Evolutionary conservation across 495 filamentous ascomycete genomes (phyloP).

Genomic region (Hypomontagnella submonticulosa): DNA sequence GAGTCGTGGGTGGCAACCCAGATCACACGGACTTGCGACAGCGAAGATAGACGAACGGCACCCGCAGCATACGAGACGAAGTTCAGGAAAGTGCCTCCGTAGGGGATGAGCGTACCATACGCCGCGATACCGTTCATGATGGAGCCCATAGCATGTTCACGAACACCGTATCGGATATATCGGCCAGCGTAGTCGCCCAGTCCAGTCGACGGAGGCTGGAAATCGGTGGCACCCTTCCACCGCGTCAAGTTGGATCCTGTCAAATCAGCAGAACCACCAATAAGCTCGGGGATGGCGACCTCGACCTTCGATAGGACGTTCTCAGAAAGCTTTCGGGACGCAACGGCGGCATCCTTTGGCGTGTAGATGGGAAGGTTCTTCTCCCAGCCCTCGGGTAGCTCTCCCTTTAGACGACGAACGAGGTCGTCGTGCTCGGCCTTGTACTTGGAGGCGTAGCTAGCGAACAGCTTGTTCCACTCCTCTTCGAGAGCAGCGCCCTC

Average conservation of each 20-base stretch:
- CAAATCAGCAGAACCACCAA: conserved; percentile 97
- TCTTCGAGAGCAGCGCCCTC: conserved; percentile 90
- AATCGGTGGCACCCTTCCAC: conserved; percentile 97
- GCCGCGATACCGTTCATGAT: conserved; percentile 98
- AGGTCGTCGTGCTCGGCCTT: conserved; percentile 83
- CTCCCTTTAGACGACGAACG: conserved; percentile 78
- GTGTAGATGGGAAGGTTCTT: conserved; percentile 93
- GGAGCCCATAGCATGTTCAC: conserved; percentile 97
- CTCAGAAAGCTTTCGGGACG: conserved; percentile 96
- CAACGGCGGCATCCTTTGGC: conserved; percentile 82
- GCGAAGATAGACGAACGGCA: conserved; percentile 90
- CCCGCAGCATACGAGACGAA: conserved; percentile 99
- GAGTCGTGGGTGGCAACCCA: conserved; percentile 99
- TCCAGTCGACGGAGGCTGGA: conserved; percentile 87
- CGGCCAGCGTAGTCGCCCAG: conserved; percentile 91
- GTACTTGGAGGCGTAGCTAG: conserved; percentile 83
- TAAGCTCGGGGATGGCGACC: conserved; percentile 83
- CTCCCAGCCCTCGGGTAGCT: conserved; percentile 97
- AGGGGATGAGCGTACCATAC: conserved; percentile 95
- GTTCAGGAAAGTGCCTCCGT: conserved; percentile 97
- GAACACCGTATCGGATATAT: conserved; percentile 96
- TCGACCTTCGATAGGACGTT: conserved; percentile 90
- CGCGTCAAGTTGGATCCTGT: conserved; percentile 98
- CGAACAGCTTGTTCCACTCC: conserved; percentile 94
- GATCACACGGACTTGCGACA: conserved; percentile 92